Evolutionary conservation across 768 basidiomycete species (phyloP), one percentile per base, ranked within the genome.

Genomic region (Gelatoporia subvermispora): DNA sequence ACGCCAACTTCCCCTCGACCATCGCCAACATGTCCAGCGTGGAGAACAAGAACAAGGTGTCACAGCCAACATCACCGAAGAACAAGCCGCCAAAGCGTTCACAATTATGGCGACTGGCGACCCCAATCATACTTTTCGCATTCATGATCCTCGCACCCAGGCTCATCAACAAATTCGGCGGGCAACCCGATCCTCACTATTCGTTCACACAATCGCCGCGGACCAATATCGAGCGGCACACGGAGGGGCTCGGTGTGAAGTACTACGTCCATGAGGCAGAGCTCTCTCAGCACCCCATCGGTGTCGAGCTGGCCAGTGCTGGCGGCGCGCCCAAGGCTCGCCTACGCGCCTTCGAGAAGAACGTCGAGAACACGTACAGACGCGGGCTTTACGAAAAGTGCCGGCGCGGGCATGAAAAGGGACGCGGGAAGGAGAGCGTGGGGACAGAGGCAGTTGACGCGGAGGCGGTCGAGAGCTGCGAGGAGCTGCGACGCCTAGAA

Each of bases 261-360:
- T 98, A 97, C 68, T 91, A 84, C 58, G 91, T 97, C 57, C 87
- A 94, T 60, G 71, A 73, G 11, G 70, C 69, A 15, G 88, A 95
- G 62, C 89, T 93, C 63, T 60, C 79, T 40, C 71, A 72, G n/a
- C 90, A 93, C 63, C 84, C 89, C 0, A 85, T 96, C 50, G 82
- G 84, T 8, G 77, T 81, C 3, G 87, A 88, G 56, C 63, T 89
- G 35, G 80, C 83, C 34, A 77, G 60, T 10, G 57, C 52, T 20
- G 59, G 58, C 35, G 55, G 60, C 50, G 60, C 57, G 45, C 59
- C 54, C 20, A 63, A 58, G 17, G 61, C 64, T 7, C 65, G 69
- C 47, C 68, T 79, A 51, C 72, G 68, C 58, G 75, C 73, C 53
- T 96, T 95, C 57, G 95, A 98, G 68, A 72, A 73, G 40, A 75